A percentile compares a stretch with the other conserved stretches of the same genome.
Evolutionary conservation across 2,329 filamentous ascomycete species (phyloP).

Genomic region (Sporothrix pseudoabietina): DNA sequence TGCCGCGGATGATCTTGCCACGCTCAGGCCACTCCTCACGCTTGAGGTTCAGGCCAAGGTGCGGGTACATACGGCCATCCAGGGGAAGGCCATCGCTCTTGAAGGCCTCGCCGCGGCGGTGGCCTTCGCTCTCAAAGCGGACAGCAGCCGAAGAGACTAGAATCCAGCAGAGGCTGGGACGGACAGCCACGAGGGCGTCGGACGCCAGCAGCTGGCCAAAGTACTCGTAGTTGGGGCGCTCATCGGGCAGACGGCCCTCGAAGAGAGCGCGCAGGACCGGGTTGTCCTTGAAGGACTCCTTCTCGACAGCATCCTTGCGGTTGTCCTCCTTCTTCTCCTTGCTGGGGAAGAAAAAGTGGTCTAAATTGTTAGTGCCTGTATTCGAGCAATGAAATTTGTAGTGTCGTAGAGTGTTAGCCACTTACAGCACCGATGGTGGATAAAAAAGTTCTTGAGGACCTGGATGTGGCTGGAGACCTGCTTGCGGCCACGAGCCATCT

Average conservation of each 20-base stretch:
- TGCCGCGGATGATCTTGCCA: constrained; percentile 49
- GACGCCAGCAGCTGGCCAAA: constrained; percentile 59
- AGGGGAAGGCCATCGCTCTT: constrained; percentile 49
- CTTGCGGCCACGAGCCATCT: constrained; percentile 55
- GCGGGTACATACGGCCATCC: constrained; percentile 55
- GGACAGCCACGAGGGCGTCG: constrained; percentile 56
- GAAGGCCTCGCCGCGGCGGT: constrained; percentile 41
- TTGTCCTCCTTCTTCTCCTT: constrained; percentile 57
- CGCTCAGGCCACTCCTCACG: constrained; percentile 52
- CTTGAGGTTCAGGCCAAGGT: constrained; percentile 58
- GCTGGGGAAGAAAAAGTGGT: constrained; percentile 62
- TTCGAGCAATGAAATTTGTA: neutral
- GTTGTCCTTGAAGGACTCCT: constrained; percentile 65
- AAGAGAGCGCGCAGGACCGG: constrained; percentile 64
- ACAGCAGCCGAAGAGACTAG: constrained; percentile 59
- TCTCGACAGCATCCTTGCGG: constrained; percentile 45
- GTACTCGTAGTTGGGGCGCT: constrained; percentile 64
- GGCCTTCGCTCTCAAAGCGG: constrained; percentile 52
- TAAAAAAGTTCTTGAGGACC: constrained; percentile 68
- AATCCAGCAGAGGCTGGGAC: constrained; percentile 62
- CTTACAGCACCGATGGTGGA: constrained; percentile 57
- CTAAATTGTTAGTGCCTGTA: neutral
- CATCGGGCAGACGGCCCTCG: constrained; percentile 58
- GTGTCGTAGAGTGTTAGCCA: constrained; percentile 45
- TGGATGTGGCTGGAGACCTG: constrained; percentile 73